These are phyloP conservation scores for Neurospora sp. DNA, from an alignment of 2,329 filamentous ascomycete species.

Conservation along the genomic window DNA sequence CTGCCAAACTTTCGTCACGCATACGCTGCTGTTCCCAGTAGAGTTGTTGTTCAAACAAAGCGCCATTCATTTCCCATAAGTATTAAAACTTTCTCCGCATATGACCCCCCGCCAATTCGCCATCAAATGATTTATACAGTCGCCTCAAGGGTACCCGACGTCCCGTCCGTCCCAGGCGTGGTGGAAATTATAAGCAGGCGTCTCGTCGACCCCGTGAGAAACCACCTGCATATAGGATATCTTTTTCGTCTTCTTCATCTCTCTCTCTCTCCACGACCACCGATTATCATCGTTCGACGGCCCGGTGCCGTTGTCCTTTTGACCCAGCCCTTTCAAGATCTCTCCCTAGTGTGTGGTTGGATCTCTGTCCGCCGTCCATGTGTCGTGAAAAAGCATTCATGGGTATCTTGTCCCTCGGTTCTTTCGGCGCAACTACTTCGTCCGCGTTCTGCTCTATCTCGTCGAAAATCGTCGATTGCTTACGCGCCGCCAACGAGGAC, in stretches of 20 bases:
- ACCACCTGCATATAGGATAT: background rate
- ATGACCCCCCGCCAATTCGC: background rate
- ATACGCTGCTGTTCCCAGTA: background rate
- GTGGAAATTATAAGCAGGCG: background rate
- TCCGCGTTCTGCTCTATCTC: background rate
- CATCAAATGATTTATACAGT: conserved; percentile 1
- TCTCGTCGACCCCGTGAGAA: background rate
- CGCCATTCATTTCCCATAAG: background rate
- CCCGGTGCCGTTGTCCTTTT: background rate
- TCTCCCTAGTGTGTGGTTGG: background rate
- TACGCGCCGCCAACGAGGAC: conserved; percentile 59
- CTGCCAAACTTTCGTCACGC: background rate
- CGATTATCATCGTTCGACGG: background rate
- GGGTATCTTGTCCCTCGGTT: background rate
- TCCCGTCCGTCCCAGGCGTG: background rate
- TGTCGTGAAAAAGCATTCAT: background rate
- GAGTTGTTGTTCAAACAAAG: background rate
- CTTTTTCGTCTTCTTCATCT: background rate
- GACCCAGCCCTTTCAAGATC: background rate
- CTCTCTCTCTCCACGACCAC: background rate
- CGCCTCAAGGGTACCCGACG: background rate
- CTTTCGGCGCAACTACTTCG: background rate
- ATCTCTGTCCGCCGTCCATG: background rate
- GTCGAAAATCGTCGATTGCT: background rate
- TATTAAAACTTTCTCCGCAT: background rate